Percentiles rank a stretch among this genome's conserved stretches.
phyloP scores from a whole-genome alignment of 805 yeast species.

The Grigorovia jiainica region DNA sequence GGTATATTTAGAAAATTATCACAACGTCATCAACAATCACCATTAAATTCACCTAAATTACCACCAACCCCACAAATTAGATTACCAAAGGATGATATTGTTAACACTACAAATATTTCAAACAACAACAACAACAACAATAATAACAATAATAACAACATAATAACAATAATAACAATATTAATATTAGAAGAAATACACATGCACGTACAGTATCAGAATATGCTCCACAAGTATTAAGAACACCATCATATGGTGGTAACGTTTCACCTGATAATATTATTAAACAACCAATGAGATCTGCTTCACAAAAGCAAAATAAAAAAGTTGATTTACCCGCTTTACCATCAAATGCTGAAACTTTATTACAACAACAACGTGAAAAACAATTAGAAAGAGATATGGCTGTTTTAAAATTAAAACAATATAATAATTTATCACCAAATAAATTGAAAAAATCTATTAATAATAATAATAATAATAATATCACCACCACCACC shows the following conservation, averaged over 20 bases:
- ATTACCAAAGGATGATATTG: constrained; percentile 5
- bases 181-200: constrained; percentile 11
- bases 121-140: not conserved
- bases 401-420: constrained; percentile 12
- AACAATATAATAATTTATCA: constrained; percentile 3
- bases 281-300: constrained; percentile 16
- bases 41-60: constrained; percentile 3
- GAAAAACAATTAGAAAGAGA: constrained; percentile 16
- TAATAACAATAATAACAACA: not conserved
- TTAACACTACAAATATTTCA: constrained; percentile 2
- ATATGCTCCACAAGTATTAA: constrained; percentile 21
- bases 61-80: constrained; percentile 7
- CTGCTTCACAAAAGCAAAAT: constrained; percentile 22
- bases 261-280: constrained; percentile 3
- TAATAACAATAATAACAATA: not conserved
- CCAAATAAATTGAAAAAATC: not conserved
- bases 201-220: constrained; percentile 35
- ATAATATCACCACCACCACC: not conserved
- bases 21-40: constrained; percentile 20
- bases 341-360: constrained; percentile 28
- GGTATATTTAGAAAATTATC: constrained; percentile 29
- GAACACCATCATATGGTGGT: constrained; percentile 26
- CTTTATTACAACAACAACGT: constrained; percentile 25
- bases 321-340: constrained; percentile 25
- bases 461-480: not conserved